phyloP scores from a whole-genome alignment of 352 stramenopile species.

The Phytopythium vexans region DNA sequence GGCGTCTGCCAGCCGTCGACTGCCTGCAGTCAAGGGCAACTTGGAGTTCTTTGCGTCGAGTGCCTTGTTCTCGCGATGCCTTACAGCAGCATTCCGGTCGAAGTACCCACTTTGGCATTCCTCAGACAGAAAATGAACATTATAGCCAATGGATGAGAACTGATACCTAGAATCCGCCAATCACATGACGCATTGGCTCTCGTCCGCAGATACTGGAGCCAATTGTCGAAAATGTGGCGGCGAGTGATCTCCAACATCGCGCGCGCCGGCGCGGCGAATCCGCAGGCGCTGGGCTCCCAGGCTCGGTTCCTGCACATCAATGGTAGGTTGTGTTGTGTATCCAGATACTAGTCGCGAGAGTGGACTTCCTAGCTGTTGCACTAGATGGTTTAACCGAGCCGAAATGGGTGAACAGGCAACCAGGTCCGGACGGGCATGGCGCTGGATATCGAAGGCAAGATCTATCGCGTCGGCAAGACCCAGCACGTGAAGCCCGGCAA shows the following conservation, averaged over 20 bases:
- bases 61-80: background rate
- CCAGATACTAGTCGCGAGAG: background rate
- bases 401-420: conserved; percentile 44
- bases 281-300: conserved; percentile 20
- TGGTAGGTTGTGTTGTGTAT: conserved; percentile 23
- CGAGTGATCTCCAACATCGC: conserved; percentile 35
- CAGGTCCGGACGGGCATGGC: conserved; percentile 81
- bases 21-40: background rate
- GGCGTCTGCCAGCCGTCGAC: background rate
- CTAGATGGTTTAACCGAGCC: background rate
- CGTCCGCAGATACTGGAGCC: conserved; percentile 1
- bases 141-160: too few relatives aligned
- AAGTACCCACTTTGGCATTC: too few relatives aligned
- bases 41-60: conserved; percentile 4
- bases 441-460: conserved; percentile 77
- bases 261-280: conserved; percentile 9
- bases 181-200: too few relatives aligned
- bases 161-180: too few relatives aligned
- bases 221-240: conserved; percentile 29
- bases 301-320: conserved; percentile 68
- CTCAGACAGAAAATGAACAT: too few relatives aligned
- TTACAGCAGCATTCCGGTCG: too few relatives aligned
- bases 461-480: conserved; percentile 83
- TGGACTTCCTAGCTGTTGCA: conserved; percentile 4
- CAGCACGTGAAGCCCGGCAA: conserved; percentile 87